A percentile compares a stretch with the other conserved stretches of the same genome.
Evolutionary conservation across 2,329 filamentous ascomycete genomes (phyloP).

Genomic region (Pseudonectria buxi): DNA sequence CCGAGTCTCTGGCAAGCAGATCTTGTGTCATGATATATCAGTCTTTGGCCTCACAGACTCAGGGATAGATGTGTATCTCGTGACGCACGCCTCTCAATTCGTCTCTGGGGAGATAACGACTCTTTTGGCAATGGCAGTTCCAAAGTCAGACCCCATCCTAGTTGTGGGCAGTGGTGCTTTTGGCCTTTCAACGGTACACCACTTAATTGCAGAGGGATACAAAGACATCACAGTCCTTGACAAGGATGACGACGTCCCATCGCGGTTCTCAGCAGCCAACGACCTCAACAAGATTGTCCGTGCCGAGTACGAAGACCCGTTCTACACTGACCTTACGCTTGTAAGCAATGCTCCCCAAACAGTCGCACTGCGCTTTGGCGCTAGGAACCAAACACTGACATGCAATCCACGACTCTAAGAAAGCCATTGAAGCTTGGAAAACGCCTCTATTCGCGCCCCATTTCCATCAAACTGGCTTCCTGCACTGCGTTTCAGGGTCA

Average conservation of each 20-base stretch:
- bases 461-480: slow-evolving; percentile 34
- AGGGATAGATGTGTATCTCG: too few species aligned
- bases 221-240: slow-evolving; percentile 43
- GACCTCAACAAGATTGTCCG: slow-evolving; percentile 57
- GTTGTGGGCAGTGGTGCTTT: slow-evolving; percentile 42
- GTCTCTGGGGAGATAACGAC: too few species aligned
- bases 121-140: slow-evolving; percentile 19
- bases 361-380: too few species aligned
- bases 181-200: slow-evolving; percentile 43
- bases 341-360: too few species aligned
- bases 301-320: slow-evolving; percentile 51
- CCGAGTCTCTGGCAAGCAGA: too few species aligned
- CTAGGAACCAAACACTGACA: neutral
- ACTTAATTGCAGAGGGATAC: slow-evolving; percentile 38
- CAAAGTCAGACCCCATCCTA: slow-evolving; percentile 23
- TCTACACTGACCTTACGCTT: slow-evolving; percentile 48
- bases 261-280: slow-evolving; percentile 46
- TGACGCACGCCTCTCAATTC: too few species aligned
- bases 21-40: too few species aligned
- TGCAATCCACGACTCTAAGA: slow-evolving; percentile 4
- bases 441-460: slow-evolving; percentile 45
- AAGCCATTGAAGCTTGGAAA: slow-evolving; percentile 48
- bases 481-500: slow-evolving; percentile 42
- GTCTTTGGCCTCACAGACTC: too few species aligned
- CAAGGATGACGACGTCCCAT: slow-evolving; percentile 31